These are phyloP conservation scores for Gossypium schwendimanii DNA, from an alignment of 441 rosid species.

Conservation along the genomic window DNA sequence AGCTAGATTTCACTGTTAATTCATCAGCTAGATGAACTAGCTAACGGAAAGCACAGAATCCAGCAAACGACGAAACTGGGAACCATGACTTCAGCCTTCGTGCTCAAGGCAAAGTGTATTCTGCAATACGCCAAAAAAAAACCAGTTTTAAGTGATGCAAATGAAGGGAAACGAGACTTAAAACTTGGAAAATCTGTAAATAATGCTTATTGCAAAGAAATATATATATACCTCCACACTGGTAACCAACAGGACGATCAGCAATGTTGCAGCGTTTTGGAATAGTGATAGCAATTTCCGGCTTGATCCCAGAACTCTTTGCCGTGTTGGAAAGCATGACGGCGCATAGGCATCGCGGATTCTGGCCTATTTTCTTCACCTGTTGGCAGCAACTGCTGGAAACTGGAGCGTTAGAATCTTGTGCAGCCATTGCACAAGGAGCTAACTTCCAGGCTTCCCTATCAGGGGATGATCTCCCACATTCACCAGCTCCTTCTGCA, in stretches of 20 bases:
- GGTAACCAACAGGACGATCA: slow-evolving; percentile 75
- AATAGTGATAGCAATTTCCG: slow-evolving; percentile 66
- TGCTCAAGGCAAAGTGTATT: slow-evolving; percentile 61
- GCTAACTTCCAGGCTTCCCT: slow-evolving; percentile 72
- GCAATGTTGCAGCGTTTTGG: slow-evolving; percentile 81
- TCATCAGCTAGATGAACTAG: slow-evolving; percentile 15
- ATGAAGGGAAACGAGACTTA: not conserved
- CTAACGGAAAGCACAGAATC: slow-evolving; percentile 7
- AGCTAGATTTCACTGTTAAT: slow-evolving; percentile 9
- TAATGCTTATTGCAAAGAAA: not conserved
- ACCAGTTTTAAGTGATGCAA: not conserved
- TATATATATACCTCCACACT: slow-evolving; percentile 61
- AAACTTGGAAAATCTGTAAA: not conserved
- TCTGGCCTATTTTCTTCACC: slow-evolving; percentile 64
- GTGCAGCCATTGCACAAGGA: slow-evolving; percentile 68
- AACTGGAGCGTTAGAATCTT: slow-evolving; percentile 38
- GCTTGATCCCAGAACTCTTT: slow-evolving; percentile 58
- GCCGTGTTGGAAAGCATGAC: slow-evolving; percentile 84
- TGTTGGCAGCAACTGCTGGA: slow-evolving; percentile 61
- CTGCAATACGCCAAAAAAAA: slow-evolving; percentile 32
- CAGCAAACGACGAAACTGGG: not conserved
- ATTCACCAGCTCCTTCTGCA: slow-evolving; percentile 68
- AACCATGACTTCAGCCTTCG: slow-evolving; percentile 9
- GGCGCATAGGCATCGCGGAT: slow-evolving; percentile 73
- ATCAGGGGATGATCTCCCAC: slow-evolving; percentile 65